Evolutionary conservation across 2,329 filamentous ascomycete genomes (phyloP), one percentile per base, ranked within the genome.

Genomic region (Scleromitrula shiraiana): DNA sequence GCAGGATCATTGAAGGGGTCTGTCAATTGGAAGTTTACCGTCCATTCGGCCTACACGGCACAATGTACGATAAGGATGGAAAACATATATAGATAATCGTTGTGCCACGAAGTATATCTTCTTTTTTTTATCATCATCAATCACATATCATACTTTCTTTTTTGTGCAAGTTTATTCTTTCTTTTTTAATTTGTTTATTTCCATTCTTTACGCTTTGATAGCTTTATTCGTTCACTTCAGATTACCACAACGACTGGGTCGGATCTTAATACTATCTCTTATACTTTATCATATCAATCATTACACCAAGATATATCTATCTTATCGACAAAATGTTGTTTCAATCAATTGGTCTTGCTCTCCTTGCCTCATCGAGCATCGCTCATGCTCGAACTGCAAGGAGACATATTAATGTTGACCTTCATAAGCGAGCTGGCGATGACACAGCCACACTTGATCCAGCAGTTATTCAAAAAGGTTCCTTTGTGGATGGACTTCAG

Each of bases 391-490:
- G 19, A 12, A 38, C 6, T 24, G 26, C n/a, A 30, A 36, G 19
- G n/a, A 37, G 43, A 46, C 50, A 49, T 23, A 10, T 46, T n/a
- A n/a, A n/a, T n/a, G n/a, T n/a, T 1, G 26, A 52, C n/a, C 17
- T 37, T 7, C 37, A 41, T 22, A 22, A 33, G 15, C 50, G 35
- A 9, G 35, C 37, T 19, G 19, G 10, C 32, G 36, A 42, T 19
- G 22, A 19, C 20, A 39, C 32, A 7, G 45, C 41, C 24, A 35
- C 32, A 7, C 22, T 53, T 22, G 33, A 43, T 27, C 24, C 36
- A 26, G 15, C 41, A 23, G 52, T 47, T 22, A 50, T 59, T 36
- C 51, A 56, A 38, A 50, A 30, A 7, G 56, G 55, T 29, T 59
- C 57, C 5, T 52, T 53, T 35, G 33, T 30, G n/a, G 51, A 56